Evolutionary conservation across 352 stramenopile species (phyloP), one percentile per base, ranked within the genome.

Genomic region (Phytophthora pisi): DNA sequence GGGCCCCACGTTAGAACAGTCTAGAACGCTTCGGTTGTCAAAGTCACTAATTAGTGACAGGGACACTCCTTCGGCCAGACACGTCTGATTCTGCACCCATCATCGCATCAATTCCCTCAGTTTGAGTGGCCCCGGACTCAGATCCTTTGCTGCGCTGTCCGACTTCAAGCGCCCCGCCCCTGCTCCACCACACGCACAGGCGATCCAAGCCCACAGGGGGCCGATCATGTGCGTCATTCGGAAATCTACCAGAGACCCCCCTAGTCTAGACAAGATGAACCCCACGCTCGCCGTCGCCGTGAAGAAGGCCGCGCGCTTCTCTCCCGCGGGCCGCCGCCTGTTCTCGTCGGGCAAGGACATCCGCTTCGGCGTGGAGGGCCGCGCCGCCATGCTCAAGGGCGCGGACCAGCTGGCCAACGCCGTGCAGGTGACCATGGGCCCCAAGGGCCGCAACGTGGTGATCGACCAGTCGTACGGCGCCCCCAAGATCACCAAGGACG

Each of bases 401-500:
- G 98, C 99, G 3, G 95, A 99, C 85, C 87, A 98, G 71, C 86
- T 99, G 60, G 98, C 98, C 15, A 98, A 99, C 86, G 97, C 98
- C 66, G 98, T 99, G 60, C 96, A 99, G 84, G 97, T 99, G 52
- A 99, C 98, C 45, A 91, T 99, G 71, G 98, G 98, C 56, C 98
- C 98, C 34, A 99, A 99, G 86, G 98, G 98, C 74, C 96, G 98
- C 66, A 99, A 99, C 86, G 98, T 98, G 36, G 98, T 99, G 56
- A 98, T 99, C 72, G 97, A 99, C 66, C 98, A 99, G 88, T 94
- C 96, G 56, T 88, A 89, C 57, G 88, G 86, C 56, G 78, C 84
- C 5, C 84, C 82, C 28, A 92, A 88, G 77, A 91, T 94, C 68
- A 93, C 86, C 57, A 91, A 94, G 70, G 88, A 94, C 61, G 80